phyloP scores from a whole-genome alignment of 176 grass and related monocot species.

The Ananas comosus region DNA sequence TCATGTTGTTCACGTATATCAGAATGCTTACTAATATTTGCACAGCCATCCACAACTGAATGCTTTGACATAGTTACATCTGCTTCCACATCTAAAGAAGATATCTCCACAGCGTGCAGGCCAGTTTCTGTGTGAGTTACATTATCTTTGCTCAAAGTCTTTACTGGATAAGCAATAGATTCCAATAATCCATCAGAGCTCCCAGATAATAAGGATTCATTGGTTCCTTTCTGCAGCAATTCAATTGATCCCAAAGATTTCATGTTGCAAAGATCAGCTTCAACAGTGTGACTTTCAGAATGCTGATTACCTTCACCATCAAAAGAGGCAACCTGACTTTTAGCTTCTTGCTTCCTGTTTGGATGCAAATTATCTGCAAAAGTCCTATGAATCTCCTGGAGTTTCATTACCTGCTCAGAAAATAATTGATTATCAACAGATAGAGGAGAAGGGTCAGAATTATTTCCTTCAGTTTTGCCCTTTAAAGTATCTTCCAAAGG shows the following conservation, averaged over 20 bases:
- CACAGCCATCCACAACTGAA: constrained; percentile 22
- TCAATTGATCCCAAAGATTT: constrained; percentile 15
- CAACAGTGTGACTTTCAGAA: constrained; percentile 18
- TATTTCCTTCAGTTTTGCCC: neutral
- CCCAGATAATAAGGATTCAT: constrained; percentile 20
- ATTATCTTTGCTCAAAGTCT: constrained; percentile 38
- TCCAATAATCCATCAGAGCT: constrained; percentile 78
- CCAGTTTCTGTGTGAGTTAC: constrained; percentile 11
- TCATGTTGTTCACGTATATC: constrained; percentile 13
- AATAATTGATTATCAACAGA: constrained; percentile 17
- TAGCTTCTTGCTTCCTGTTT: constrained; percentile 22
- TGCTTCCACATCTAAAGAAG: constrained; percentile 32
- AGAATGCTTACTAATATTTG: constrained; percentile 10
- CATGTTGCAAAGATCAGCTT: constrained; percentile 21
- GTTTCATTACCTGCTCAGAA: constrained; percentile 25
- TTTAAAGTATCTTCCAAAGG: constrained; percentile 35
- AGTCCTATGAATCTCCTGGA: constrained; percentile 26
- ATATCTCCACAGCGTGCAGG: constrained; percentile 22
- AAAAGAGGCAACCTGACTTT: constrained; percentile 6
- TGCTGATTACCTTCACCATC: constrained; percentile 17
- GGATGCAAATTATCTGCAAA: constrained; percentile 34
- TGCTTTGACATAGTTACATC: constrained; percentile 11
- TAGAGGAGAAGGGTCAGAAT: constrained; percentile 13
- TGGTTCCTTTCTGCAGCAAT: constrained; percentile 23
- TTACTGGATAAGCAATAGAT: constrained; percentile 78